These are phyloP conservation scores for Austropuccinia psidii DNA, from an alignment of 1,284 basidiomycete species.

Conservation along the genomic window DNA sequence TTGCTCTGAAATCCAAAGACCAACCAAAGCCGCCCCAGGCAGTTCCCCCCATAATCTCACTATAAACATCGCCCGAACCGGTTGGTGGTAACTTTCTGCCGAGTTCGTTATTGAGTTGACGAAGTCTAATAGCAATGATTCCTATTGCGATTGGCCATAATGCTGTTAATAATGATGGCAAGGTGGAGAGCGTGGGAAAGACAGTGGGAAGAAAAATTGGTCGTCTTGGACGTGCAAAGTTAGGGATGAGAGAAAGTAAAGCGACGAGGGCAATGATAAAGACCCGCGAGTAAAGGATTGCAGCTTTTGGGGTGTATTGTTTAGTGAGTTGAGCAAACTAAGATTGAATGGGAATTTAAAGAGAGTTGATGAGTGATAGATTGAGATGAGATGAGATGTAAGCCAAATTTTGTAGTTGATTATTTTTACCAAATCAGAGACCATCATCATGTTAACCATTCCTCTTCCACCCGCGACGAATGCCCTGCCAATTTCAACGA, in stretches of 20 bases:
- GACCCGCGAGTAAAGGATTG: slow-evolving; percentile 32
- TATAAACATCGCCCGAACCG: slow-evolving; percentile 37
- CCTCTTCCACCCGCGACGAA: slow-evolving; percentile 34
- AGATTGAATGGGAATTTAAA: no score
- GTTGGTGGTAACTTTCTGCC: slow-evolving; percentile 38
- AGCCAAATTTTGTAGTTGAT: no score
- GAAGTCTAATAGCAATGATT: slow-evolving; percentile 43
- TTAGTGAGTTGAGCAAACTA: slow-evolving; percentile 25
- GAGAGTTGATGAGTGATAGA: no score
- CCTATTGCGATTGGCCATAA: slow-evolving; percentile 44
- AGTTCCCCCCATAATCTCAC: slow-evolving; percentile 35
- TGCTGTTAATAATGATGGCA: slow-evolving; percentile 39
- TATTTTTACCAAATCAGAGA: slow-evolving; percentile 25
- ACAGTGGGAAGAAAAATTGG: slow-evolving; percentile 25
- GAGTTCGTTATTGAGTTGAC: slow-evolving; percentile 40
- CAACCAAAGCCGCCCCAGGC: slow-evolving; percentile 31
- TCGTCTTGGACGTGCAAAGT: slow-evolving; percentile 27
- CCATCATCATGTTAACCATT: slow-evolving; percentile 37
- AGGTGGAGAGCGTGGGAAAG: slow-evolving; percentile 40
- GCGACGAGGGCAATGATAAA: slow-evolving; percentile 33
- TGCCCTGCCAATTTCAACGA: slow-evolving; percentile 18
- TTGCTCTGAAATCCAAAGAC: no score
- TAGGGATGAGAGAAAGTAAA: slow-evolving; percentile 13
- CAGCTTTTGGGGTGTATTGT: slow-evolving; percentile 36
- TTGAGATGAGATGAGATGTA: no score